phyloP scores from a whole-genome alignment of 257 asterid species.

The Gynochthodes officinalis region DNA sequence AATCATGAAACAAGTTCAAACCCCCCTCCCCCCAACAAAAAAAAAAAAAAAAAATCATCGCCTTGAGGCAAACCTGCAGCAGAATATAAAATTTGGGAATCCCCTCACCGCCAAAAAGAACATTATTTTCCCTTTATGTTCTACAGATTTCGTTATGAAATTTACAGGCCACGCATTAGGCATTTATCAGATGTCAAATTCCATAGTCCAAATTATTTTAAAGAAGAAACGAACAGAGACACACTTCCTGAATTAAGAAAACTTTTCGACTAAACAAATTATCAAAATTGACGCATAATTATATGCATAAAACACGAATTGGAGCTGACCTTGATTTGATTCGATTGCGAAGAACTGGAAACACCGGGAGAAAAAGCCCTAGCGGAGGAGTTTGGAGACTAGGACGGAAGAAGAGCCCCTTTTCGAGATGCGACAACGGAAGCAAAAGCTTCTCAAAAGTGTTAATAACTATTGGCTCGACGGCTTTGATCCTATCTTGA shows the following conservation, averaged over 20 bases:
- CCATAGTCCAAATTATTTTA: neutral
- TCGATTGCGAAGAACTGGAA: neutral
- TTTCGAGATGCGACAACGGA: too few species aligned
- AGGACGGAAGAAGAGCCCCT: neutral
- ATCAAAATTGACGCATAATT: neutral
- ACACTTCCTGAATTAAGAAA: neutral
- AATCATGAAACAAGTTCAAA: neutral
- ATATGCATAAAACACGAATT: neutral
- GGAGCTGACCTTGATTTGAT: slow-evolving; percentile 8
- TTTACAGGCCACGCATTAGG: neutral
- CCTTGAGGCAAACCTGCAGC: too few species aligned
- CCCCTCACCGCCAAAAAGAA: too few species aligned
- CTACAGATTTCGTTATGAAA: neutral
- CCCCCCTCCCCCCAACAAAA: too few species aligned
- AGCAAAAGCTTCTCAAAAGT: too few species aligned
- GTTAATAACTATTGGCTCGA: too few species aligned
- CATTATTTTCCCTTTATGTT: too few species aligned
- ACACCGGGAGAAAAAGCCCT: neutral
- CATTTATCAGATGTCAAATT: neutral
- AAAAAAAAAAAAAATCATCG: too few species aligned
- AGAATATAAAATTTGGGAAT: too few species aligned
- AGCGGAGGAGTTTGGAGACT: slow-evolving; percentile 1
- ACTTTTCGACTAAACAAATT: neutral
- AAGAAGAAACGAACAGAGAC: neutral
- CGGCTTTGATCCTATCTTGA: too few species aligned